Conservation (phyloP, 2,329 filamentous ascomycete genomes). For the Chaetomium sp. region DNA sequence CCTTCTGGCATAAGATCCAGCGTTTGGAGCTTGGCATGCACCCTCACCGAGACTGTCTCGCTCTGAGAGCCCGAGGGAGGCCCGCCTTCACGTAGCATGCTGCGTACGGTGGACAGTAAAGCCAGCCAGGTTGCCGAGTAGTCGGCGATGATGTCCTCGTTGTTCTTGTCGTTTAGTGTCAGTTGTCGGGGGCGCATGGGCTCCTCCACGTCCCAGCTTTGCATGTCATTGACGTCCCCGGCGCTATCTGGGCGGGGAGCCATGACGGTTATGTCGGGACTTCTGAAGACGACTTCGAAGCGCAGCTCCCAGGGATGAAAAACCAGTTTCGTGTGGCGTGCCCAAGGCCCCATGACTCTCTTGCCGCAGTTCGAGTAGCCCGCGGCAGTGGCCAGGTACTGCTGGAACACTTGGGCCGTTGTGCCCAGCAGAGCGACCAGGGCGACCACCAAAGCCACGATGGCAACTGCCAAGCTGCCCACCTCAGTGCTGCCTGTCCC, state of each 20-base stretch:
- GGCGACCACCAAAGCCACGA: neutral
- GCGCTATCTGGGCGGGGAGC: neutral
- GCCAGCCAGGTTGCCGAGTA: neutral
- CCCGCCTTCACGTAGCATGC: neutral
- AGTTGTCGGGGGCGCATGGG: neutral
- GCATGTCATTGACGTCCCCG: neutral
- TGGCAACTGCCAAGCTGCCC: neutral
- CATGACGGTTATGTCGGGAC: neutral
- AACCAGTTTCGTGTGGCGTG: neutral
- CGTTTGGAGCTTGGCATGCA: neutral
- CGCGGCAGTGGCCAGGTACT: neutral
- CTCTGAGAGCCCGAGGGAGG: neutral
- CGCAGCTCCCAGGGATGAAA: neutral
- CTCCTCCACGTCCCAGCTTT: neutral
- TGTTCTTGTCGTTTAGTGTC: neutral
- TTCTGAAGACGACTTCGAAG: neutral
- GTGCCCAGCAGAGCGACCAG: neutral
- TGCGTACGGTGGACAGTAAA: neutral
- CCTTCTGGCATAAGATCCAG: constrained; percentile 36
- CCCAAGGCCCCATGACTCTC: neutral
- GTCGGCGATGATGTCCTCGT: neutral
- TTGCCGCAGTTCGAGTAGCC: neutral
- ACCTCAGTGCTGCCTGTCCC: neutral
- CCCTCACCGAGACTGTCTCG: neutral
- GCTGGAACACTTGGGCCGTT: neutral